Percentiles rank a stretch among this genome's conserved stretches.
phyloP scores from a whole-genome alignment of 371 early-diverging fungal genomes.

The Mortierella sp. region DNA sequence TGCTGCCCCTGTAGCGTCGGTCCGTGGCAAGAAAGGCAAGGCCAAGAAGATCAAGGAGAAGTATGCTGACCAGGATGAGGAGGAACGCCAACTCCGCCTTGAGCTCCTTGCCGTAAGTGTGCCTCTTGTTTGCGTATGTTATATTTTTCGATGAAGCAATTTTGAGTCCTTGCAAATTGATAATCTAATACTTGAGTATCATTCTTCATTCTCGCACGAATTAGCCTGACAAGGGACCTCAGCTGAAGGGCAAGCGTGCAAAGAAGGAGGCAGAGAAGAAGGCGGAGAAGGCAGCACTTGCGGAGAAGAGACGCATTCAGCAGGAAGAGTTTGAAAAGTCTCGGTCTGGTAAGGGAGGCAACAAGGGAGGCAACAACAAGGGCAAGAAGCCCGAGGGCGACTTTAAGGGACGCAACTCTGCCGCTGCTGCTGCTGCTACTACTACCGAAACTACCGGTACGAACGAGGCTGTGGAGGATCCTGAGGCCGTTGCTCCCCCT shows the following conservation, averaged over 20 bases:
- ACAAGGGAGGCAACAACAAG: conserved; percentile 19
- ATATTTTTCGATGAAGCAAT: neutral
- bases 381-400: conserved; percentile 19
- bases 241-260: conserved; percentile 80
- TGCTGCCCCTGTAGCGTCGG: conserved; percentile 49
- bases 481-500: conserved; percentile 17
- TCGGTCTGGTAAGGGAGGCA: conserved; percentile 5
- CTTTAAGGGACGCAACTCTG: conserved; percentile 5
- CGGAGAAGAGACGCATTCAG: conserved; percentile 40
- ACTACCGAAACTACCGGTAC: neutral
- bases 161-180: too few relatives aligned
- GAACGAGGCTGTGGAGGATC: conserved; percentile 13
- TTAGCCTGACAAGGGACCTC: conserved; percentile 79
- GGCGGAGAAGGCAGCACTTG: conserved; percentile 58
- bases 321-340: conserved; percentile 44
- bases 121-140: too few relatives aligned
- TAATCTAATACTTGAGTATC: neutral
- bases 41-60: conserved; percentile 92
- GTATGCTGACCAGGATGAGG: conserved; percentile 95
- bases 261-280: conserved; percentile 72
- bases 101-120: conserved; percentile 79
- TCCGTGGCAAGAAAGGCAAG: conserved; percentile 91
- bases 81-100: conserved; percentile 88
- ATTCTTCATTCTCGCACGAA: neutral
- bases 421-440: neutral